Conservation (phyloP, 2,329 filamentous ascomycete species). For the Colletotrichum graminicola region DNA sequence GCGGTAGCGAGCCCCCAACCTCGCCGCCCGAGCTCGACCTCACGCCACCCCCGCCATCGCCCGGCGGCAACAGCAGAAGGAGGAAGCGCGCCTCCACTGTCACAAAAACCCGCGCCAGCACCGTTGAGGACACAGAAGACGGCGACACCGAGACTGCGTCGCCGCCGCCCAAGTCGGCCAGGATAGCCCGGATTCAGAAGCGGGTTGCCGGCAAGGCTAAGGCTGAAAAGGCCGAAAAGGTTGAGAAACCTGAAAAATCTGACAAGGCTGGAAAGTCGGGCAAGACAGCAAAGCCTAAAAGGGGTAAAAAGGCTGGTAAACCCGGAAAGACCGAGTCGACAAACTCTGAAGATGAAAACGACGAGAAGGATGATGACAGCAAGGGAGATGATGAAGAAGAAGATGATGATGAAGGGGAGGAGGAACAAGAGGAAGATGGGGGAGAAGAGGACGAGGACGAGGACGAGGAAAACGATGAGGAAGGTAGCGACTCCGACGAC, state of each 20-base stretch:
- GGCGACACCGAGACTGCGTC: constrained; percentile 56
- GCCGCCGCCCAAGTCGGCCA: constrained; percentile 54
- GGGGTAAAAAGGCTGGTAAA: constrained; percentile 45
- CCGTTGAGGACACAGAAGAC: constrained; percentile 66
- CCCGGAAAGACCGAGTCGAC: constrained; percentile 53
- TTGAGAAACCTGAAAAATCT: constrained; percentile 50
- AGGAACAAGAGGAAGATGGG: constrained; percentile 50
- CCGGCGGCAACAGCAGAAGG: constrained; percentile 50
- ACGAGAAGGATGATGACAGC: constrained; percentile 50
- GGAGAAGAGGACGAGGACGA: constrained; percentile 46
- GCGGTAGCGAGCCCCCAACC: constrained; percentile 61
- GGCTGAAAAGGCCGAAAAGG: constrained; percentile 45
- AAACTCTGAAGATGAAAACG: constrained; percentile 32
- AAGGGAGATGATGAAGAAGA: constrained; percentile 19
- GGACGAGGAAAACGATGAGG: constrained; percentile 52
- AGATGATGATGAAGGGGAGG: constrained; percentile 44
- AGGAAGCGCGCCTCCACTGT: constrained; percentile 58
- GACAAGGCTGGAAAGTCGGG: constrained; percentile 51
- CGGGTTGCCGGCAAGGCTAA: constrained; percentile 55
- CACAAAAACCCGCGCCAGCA: constrained; percentile 55
- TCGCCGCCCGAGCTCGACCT: constrained; percentile 62
- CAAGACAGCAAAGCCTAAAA: constrained; percentile 45
- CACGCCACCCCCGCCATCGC: constrained; percentile 42
- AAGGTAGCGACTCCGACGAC: constrained; percentile 38
- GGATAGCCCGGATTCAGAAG: constrained; percentile 54